Base-by-base conservation (phyloP, 371 early-diverging fungal genomes). In the Circinella minor region DNA sequence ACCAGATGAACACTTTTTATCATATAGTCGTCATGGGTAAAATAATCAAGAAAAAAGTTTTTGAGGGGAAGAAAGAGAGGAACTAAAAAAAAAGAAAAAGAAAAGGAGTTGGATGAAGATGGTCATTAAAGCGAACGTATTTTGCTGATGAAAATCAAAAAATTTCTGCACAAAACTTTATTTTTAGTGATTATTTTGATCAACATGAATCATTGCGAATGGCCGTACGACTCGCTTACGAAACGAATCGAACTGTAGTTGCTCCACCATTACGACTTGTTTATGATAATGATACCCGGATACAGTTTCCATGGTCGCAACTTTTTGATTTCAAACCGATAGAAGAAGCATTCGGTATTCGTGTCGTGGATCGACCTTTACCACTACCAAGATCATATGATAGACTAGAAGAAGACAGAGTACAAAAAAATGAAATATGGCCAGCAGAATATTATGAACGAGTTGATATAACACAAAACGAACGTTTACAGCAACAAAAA, bases 181-280 rank as follows among this genome's bases (percentile, higher is more conserved):
- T 47, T 65, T 18, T 48, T 36, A 70, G 67, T 13, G 70, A 66
- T 37, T 69, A 65, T 43, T 38, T 63, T 43, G 63, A 70, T 20
- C 80, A 80, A 51, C 75, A 72, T 59, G 72, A 77, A 54, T 66
- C 77, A 34, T 70, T 80, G 49, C 70, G 77, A 55, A 77, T 71
- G 39, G 80, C 73, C 11, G 54, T 76, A 18, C 70, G 80, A 43
- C 51, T 80, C 20, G 80, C 74, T 4, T 49, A 73, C 38, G 80
- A 77, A 18, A 77, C 77, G 4, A 80, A 80, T 49, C 70, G 80
- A 14, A 80, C 77, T 0, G 27, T 80, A 3, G 65, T 75, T 15
- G 64, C 68, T 13, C 80, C 80, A 17, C 67, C 71, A 13, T 20
- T 80, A 9, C 73, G 75, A 10, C 66, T 80, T 3, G 65, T 70